Conservation (phyloP, 352 stramenopile species). For the Thalassiosira mediterranea region DNA sequence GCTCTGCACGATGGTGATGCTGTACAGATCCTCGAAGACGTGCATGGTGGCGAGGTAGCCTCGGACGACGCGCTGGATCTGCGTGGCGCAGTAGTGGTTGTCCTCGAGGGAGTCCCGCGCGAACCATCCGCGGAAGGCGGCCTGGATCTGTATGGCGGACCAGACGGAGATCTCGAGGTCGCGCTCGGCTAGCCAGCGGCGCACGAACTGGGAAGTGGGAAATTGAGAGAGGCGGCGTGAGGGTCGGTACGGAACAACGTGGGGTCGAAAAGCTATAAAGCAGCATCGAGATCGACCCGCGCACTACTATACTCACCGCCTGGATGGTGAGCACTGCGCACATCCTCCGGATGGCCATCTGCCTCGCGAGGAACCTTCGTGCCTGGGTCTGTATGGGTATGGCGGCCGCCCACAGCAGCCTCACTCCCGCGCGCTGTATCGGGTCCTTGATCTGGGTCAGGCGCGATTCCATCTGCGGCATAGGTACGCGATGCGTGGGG, state of each 20-base stretch:
- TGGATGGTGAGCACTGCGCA: constrained; percentile 60
- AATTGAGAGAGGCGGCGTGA: too few species aligned
- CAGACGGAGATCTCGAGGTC: constrained; percentile 57
- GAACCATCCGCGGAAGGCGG: constrained; percentile 77
- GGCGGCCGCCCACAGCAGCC: constrained; percentile 72
- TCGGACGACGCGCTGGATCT: constrained; percentile 73
- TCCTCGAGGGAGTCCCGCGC: constrained; percentile 74
- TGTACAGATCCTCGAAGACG: constrained; percentile 73
- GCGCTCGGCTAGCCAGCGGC: constrained; percentile 51
- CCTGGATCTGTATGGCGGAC: constrained; percentile 78
- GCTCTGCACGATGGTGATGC: constrained; percentile 69
- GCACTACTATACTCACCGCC: constrained; percentile 28
- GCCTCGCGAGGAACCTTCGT: constrained; percentile 68
- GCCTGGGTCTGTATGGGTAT: constrained; percentile 81
- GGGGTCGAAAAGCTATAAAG: neutral
- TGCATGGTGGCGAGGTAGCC: constrained; percentile 65
- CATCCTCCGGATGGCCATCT: constrained; percentile 53
- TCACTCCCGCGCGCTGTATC: constrained; percentile 74
- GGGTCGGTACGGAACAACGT: too few species aligned
- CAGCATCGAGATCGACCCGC: neutral
- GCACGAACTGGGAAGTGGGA: constrained; percentile 28
- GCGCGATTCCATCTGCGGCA: constrained; percentile 51
- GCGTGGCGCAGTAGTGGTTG: constrained; percentile 78
- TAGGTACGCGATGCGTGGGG: too few species aligned
- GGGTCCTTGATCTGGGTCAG: constrained; percentile 76